Evolutionary conservation across 148 eudicot species (phyloP).

Genomic region (Silene conica): DNA sequence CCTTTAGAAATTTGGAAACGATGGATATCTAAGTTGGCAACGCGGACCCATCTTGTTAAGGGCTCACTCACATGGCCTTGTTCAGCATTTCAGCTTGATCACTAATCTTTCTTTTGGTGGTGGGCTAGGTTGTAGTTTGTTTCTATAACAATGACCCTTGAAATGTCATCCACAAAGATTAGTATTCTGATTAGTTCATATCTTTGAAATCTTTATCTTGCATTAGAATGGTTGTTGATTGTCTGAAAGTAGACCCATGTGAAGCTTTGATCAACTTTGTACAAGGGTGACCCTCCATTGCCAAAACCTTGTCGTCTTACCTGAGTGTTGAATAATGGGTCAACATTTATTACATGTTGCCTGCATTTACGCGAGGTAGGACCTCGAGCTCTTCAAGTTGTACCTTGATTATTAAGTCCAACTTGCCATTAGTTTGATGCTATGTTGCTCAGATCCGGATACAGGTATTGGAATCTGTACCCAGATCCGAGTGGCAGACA

Average conservation of each 20-base stretch:
- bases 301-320: neutral
- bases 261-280: neutral
- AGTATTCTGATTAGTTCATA: neutral
- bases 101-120: neutral
- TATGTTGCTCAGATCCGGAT: too few relatives aligned
- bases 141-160: neutral
- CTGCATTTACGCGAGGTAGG: neutral
- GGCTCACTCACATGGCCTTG: conserved; percentile 23
- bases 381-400: neutral
- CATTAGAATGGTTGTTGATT: conserved; percentile 1
- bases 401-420: neutral
- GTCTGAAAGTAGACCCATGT: neutral
- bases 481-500: too few relatives aligned
- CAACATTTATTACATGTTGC: neutral
- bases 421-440: neutral
- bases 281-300: conserved; percentile 2
- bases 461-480: too few relatives aligned
- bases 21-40: neutral
- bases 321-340: too few relatives aligned
- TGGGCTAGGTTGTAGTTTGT: conserved; percentile 4
- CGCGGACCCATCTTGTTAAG: conserved; percentile 21
- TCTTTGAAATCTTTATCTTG: neutral
- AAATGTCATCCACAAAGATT: neutral
- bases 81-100: neutral
- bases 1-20: neutral